These are phyloP conservation scores for Heliophila coronopifolia DNA, from an alignment of 441 rosid species.

Conservation along the genomic window DNA sequence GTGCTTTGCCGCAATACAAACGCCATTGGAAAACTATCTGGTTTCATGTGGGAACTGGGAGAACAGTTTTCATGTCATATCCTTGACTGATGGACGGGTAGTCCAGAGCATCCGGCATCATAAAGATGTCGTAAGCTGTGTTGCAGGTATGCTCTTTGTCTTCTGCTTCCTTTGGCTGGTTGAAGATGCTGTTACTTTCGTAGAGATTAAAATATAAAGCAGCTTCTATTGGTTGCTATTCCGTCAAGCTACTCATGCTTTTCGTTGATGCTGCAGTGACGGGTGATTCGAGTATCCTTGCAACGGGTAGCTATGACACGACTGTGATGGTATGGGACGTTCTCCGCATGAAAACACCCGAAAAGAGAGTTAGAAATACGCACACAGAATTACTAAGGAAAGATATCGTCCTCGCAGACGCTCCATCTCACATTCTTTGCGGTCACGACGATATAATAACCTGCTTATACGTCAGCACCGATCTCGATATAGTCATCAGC, in stretches of 20 bases:
- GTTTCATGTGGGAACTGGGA: slow-evolving; percentile 99
- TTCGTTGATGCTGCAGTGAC: slow-evolving; percentile 53
- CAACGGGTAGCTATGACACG: slow-evolving; percentile 97
- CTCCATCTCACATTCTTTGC: slow-evolving; percentile 91
- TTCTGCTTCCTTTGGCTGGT: slow-evolving; percentile 3
- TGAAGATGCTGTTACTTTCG: not conserved
- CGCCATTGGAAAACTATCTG: slow-evolving; percentile 69
- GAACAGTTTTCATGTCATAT: slow-evolving; percentile 89
- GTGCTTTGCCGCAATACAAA: slow-evolving; percentile 71
- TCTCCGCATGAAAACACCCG: slow-evolving; percentile 48
- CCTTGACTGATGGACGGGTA: slow-evolving; percentile 84
- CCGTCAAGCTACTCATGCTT: not conserved
- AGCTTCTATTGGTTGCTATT: slow-evolving; percentile 9
- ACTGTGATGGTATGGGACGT: slow-evolving; percentile 98
- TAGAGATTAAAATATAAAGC: slow-evolving; percentile 15
- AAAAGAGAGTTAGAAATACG: slow-evolving; percentile 55
- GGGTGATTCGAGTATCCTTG: slow-evolving; percentile 80
- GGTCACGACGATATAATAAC: slow-evolving; percentile 97
- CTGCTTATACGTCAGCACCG: slow-evolving; percentile 72
- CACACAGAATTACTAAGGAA: slow-evolving; percentile 55
- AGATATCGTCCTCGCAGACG: slow-evolving; percentile 68
- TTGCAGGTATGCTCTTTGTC: slow-evolving; percentile 63
- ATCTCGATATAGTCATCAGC: slow-evolving; percentile 93
- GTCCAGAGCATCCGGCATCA: slow-evolving; percentile 97
- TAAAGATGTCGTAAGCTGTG: slow-evolving; percentile 96